Evolutionary conservation across 2,329 filamentous ascomycete genomes (phyloP), one percentile per base, ranked within the genome.

Genomic region (Xylaria sp.): DNA sequence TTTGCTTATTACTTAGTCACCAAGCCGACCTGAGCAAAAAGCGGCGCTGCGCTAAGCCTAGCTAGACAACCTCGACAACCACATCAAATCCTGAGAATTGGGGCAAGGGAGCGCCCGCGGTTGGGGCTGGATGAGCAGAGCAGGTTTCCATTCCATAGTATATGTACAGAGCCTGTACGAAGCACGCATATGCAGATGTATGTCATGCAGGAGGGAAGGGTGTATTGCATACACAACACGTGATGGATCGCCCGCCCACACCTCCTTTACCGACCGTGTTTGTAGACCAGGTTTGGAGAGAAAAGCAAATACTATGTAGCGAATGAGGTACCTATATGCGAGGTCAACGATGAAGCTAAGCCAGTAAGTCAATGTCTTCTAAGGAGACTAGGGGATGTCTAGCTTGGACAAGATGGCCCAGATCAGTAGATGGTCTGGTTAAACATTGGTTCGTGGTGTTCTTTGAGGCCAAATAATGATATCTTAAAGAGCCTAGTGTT

Each of bases 161-260:
- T 39, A 39, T 39, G 36, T 39, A 30, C 28, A n/a, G n/a, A n/a
- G n/a, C n/a, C n/a, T n/a, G n/a, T n/a, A n/a, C n/a, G n/a, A n/a
- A n/a, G n/a, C n/a, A n/a, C n/a, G n/a, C n/a, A n/a, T n/a, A n/a
- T n/a, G n/a, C n/a, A n/a, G n/a, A 62, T 34, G 62, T 57, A 70
- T 70, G 66, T 62, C 65, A 58, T 68, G 62, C 65, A 68, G 62
- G 63, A 69, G 36, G 67, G 34, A 56, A 48, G 63, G 63, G 63
- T 57, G 67, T 62, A 63, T 63, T 69, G 63, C 63, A 66, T 69
- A 46, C 41, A 52, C 13, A 65, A 66, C 67, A 70, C 65, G 67
- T 57, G 57, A 67, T 60, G 43, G 52, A 30, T 58, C 53, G 53
- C 53, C 53, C 23, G 41, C 60, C 30, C 36, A 30, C 28, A 15